Evolutionary conservation across 768 basidiomycete genomes (phyloP).

Genomic region (Lentinula sp.): DNA sequence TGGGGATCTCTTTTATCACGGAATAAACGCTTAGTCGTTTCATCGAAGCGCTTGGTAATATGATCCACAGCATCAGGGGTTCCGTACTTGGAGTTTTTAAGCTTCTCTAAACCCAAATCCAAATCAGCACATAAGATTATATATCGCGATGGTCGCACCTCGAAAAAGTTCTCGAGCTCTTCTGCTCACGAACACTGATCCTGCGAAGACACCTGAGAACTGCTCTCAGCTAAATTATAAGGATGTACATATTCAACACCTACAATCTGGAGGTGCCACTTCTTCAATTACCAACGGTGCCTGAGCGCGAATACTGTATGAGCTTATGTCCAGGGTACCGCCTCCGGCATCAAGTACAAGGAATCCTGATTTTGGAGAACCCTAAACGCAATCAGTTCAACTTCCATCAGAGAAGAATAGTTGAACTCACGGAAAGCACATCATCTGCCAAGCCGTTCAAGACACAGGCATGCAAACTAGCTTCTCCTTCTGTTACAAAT

Average conservation of each 20-base stretch:
- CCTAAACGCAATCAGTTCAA: conserved; percentile 30
- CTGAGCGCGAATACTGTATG: conserved; percentile 69
- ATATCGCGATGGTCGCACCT: conserved; percentile 28
- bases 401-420: not conserved
- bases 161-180: conserved; percentile 68
- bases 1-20: conserved; percentile 62
- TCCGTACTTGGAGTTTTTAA: conserved; percentile 69
- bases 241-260: conserved; percentile 15
- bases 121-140: not conserved
- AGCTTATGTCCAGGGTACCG: conserved; percentile 76
- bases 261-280: conserved; percentile 78
- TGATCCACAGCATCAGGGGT: conserved; percentile 68
- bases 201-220: conserved; percentile 66
- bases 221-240: not conserved
- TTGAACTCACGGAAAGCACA: conserved; percentile 56
- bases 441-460: conserved; percentile 73
- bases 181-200: conserved; percentile 77
- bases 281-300: conserved; percentile 75
- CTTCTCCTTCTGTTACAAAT: conserved; percentile 82
- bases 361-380: conserved; percentile 71
- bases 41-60: conserved; percentile 75
- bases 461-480: conserved; percentile 77
- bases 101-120: conserved; percentile 47
- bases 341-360: conserved; percentile 78
- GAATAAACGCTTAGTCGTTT: conserved; percentile 78